Conservation (phyloP, 2,329 filamentous ascomycete genomes). For the Aureobasidium vineae region DNA sequence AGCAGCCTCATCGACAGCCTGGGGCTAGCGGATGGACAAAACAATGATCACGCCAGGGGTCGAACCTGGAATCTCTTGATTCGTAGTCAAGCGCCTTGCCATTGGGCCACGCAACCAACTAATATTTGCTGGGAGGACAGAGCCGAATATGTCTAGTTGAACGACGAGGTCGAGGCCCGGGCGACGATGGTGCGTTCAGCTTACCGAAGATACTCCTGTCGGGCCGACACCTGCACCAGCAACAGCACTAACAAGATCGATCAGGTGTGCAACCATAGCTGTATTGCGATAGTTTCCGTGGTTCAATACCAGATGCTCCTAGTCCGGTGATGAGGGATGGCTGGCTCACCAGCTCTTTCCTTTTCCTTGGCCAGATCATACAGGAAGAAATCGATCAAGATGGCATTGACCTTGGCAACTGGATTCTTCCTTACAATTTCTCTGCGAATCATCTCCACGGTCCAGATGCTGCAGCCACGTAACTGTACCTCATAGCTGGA, state of each 20-base stretch:
- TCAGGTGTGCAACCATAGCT: not conserved
- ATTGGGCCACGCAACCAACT: constrained; percentile 50
- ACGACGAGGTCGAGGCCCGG: not conserved
- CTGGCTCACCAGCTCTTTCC: constrained; percentile 56
- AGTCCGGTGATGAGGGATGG: constrained; percentile 80
- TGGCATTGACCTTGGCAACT: constrained; percentile 71
- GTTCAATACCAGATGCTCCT: constrained; percentile 88
- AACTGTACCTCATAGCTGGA: constrained; percentile 82
- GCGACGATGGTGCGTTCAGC: not conserved
- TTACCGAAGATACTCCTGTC: not conserved
- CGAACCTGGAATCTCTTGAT: constrained; percentile 31
- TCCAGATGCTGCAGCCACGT: constrained; percentile 93
- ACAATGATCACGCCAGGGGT: constrained; percentile 29
- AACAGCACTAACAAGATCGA: not conserved
- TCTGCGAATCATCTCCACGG: constrained; percentile 79
- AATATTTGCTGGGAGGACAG: not conserved
- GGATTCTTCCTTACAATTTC: constrained; percentile 76
- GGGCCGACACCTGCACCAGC: not conserved
- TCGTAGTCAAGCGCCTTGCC: constrained; percentile 60
- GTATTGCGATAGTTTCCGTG: not conserved
- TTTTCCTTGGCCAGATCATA: constrained; percentile 91
- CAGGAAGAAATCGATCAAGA: constrained; percentile 94
- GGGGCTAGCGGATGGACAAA: not conserved
- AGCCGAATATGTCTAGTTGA: not conserved
- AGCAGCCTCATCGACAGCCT: not conserved